Percentiles rank a stretch among this genome's conserved stretches.
Conservation (phyloP, 2,329 filamentous ascomycete genomes). For the Parafenestella ontariensis region DNA sequence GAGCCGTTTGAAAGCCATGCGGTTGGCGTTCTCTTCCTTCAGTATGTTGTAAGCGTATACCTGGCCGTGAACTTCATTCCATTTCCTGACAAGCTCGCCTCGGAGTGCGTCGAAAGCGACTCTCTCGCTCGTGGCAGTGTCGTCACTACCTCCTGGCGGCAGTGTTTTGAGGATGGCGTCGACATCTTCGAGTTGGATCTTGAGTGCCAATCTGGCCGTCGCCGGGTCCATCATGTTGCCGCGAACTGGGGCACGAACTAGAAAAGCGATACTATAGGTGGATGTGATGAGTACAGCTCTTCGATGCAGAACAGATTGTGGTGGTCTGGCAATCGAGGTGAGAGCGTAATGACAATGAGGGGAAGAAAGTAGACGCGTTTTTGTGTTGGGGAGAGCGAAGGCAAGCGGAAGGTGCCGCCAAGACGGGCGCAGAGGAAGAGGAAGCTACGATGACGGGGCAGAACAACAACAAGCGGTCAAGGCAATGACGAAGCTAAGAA, state of each 20-base stretch:
- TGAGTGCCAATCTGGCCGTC: conserved; percentile 9
- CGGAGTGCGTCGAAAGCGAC: conserved; percentile 10
- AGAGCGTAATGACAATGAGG: not conserved
- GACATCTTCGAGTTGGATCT: conserved; percentile 20
- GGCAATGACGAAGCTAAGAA: not conserved
- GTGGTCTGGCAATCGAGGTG: too few relatives aligned
- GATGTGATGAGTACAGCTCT: not conserved
- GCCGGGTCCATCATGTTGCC: conserved; percentile 12
- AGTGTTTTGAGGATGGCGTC: conserved; percentile 9
- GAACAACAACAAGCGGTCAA: not conserved
- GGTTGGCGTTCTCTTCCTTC: conserved; percentile 9
- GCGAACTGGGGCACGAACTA: not conserved
- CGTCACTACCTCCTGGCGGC: not conserved
- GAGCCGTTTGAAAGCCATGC: conserved; percentile 2
- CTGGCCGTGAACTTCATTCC: conserved; percentile 10
- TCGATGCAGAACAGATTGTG: not conserved
- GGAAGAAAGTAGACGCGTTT: not conserved
- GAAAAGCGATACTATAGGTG: too few relatives aligned
- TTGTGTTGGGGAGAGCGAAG: not conserved
- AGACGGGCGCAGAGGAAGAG: not conserved
- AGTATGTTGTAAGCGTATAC: conserved; percentile 10
- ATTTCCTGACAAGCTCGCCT: conserved; percentile 9
- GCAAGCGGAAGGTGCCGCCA: not conserved
- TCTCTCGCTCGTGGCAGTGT: not conserved
- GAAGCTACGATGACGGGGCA: not conserved